Evolutionary conservation across 1,139 yeast species (phyloP).

Genomic region (Hemisphaericaspora xylanilytica): DNA sequence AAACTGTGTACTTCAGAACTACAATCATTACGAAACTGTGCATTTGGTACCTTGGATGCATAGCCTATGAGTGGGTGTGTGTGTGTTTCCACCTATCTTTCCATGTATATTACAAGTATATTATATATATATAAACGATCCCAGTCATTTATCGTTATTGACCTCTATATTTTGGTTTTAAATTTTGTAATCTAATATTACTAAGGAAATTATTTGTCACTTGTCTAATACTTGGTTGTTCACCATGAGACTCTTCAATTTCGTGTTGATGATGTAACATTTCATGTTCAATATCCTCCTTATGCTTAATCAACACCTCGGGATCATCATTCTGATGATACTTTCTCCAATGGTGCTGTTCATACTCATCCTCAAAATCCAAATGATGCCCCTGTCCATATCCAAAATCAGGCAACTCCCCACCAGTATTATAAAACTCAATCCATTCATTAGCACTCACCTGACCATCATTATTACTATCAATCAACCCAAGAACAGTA

Average conservation of each 20-base stretch:
- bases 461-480: conserved; percentile 62
- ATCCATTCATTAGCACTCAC: conserved; percentile 72
- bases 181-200: conserved; percentile 36
- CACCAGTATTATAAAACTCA: conserved; percentile 58
- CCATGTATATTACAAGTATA: not conserved
- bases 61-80: not conserved
- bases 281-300: conserved; percentile 90
- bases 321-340: conserved; percentile 83
- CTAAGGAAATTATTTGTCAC: conserved; percentile 29
- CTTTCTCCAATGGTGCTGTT: conserved; percentile 91
- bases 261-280: conserved; percentile 83
- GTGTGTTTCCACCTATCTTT: not conserved
- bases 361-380: conserved; percentile 91
- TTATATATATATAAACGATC: not conserved
- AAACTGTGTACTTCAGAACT: conserved; percentile 36
- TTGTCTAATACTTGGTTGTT: conserved; percentile 43
- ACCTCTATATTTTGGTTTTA: conserved; percentile 31
- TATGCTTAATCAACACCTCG: conserved; percentile 73
- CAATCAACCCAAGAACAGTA: conserved; percentile 59
- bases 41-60: conserved; percentile 24
- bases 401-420: conserved; percentile 86
- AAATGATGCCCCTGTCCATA: conserved; percentile 97
- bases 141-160: not conserved
- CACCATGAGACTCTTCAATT: conserved; percentile 66
- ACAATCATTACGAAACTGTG: conserved; percentile 36